Evolutionary conservation across 305 asterid species (phyloP), one percentile per base, ranked within the genome.

Genomic region (Rubia occidens): DNA sequence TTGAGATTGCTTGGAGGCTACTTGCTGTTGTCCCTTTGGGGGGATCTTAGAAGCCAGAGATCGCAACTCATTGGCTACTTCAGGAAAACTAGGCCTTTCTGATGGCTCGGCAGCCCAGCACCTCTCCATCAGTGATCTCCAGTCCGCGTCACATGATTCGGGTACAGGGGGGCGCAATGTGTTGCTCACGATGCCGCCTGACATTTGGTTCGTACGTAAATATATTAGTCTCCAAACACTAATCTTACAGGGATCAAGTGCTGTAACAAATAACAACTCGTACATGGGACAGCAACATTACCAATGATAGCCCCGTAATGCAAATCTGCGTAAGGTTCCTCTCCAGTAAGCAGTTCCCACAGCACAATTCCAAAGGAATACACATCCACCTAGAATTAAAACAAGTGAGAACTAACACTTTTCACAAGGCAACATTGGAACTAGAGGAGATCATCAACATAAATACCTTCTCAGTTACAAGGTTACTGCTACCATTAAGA

Each of bases 331-430:
- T 94, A 94, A 7, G 99, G 99, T 78, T 91, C 99, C 73, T 91
- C 97, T 42, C 99, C 95, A 0, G 99, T 94, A 14, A 94, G 86
- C 72, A 94, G 90, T 82, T 94, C 99, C 99, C 99, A 94, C 95
- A 94, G 85, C 60, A 89, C 99, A 17, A 94, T 88, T 72, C 99
- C 99, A 71, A 82, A 94, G 39, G 97, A 94, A 55, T 87, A 94
- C 44, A 94, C 96, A 72, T 94, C 99, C 29, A 94, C 99, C 99
- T 73, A 42, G 15, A 35, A 39, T 15, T 43, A 14, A 75, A 37
- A 63, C 58, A 8, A 18, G 20, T 11, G n/a, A 32, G 42, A 43
- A 24, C 43, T 45, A 45, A 6, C 29, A 21, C 45, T 15, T 64
- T 44, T 44, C 35, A n/a, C n/a, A 59, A 17, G 11, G 32, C 2